Conservation (phyloP, 2,329 filamentous ascomycete genomes). For the Magnaporthiopsis incrustans region DNA sequence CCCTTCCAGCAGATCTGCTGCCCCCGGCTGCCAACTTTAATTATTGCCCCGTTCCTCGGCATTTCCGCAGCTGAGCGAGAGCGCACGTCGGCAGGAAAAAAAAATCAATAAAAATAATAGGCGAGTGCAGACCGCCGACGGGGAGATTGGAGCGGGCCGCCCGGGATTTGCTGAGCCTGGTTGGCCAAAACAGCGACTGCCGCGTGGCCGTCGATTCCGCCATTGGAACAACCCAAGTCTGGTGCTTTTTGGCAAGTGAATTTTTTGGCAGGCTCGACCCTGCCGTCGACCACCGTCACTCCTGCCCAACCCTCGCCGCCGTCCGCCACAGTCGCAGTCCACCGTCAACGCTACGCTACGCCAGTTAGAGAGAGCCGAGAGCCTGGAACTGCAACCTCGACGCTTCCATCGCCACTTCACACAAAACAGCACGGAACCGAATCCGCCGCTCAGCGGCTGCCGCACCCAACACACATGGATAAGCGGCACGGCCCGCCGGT, state of each 20-base stretch:
- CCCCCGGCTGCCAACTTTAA: neutral
- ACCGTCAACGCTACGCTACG: neutral
- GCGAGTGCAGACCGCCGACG: neutral
- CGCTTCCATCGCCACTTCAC: neutral
- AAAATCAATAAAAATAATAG: neutral
- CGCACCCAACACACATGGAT: conserved; percentile 2
- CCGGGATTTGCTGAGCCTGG: neutral
- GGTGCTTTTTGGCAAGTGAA: neutral
- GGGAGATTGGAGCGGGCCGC: neutral
- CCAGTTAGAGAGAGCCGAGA: neutral
- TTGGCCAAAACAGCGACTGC: neutral
- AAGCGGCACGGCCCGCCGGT: conserved; percentile 8
- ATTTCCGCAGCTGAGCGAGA: neutral
- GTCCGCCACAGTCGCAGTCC: too few species aligned
- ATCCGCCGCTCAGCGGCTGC: neutral
- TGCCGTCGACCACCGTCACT: neutral
- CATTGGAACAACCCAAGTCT: neutral
- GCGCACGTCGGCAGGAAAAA: neutral
- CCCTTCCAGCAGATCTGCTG: neutral
- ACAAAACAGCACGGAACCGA: too few species aligned
- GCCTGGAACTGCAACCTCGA: neutral
- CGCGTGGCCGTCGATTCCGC: neutral
- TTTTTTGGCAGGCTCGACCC: neutral
- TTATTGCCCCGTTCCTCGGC: neutral
- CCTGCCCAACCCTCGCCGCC: neutral